Evolutionary conservation across 345 rosid species (phyloP), one percentile per base, ranked within the genome.

Genomic region (Gossypium mustelinum): DNA sequence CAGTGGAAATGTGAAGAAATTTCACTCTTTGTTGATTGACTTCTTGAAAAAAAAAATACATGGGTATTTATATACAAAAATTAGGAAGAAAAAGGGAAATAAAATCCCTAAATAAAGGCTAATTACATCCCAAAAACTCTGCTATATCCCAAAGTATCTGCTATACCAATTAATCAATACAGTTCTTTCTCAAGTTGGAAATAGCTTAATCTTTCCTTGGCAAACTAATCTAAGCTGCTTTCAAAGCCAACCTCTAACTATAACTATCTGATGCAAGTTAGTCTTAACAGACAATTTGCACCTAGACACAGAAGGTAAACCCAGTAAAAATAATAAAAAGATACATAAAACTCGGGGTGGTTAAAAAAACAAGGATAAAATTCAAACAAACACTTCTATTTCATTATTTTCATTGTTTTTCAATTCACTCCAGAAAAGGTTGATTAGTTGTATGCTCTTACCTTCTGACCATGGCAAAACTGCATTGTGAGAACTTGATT

Each of bases 401-500:
- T 65, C 9, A 2, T 4, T 25, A 43, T 43, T 65, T n/a, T 43
- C 24, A 65, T 41, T n/a, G 7, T 41, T 41, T 63, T 63, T 9
- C 13, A 39, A 47, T 39, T 64, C 2, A 9, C 68, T 18, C 69
- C 50, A 65, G 25, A 65, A 65, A 43, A 18, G 4, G 7, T n/a
- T n/a, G 69, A 64, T 64, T 64, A 43, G 16, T 43, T 41, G 77
- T 16, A 14, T 50, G 59, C 22, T 44, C 73, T 22, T 87, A 89
- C 98, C 90, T 90, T 94, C 82, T 82, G 79, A 50, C 98, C 96
- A 25, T 54, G 70, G 64, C 93, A 94, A 81, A 90, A 94, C 80
- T 92, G 86, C 98, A 94, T 94, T 11, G 92, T 89, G 57, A 94
- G 83, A 83, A 94, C 92, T 24, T 88, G 86, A 55, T 77, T 85